Base-by-base conservation (phyloP, 495 filamentous ascomycete genomes). In the Penicillium subrubescens region DNA sequence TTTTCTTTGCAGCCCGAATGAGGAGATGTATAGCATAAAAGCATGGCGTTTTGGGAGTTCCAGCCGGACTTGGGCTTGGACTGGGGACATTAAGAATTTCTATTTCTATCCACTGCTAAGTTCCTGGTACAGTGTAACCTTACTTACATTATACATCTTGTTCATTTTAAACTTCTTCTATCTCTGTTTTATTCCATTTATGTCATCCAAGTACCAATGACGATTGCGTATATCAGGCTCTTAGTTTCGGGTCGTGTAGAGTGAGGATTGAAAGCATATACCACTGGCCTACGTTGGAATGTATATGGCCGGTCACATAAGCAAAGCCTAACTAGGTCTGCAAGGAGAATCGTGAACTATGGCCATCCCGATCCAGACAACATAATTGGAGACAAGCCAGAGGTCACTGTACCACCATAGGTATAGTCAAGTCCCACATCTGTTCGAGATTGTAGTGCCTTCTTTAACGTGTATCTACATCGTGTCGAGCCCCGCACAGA, bases 1-100 rank as follows among this genome's bases (percentile, higher is more conserved):
- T 57, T 34, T 21, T 25, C 14, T 35, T 35, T 21, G 2, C 15
- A 84, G 82, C 82, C 82, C 21, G 82, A 84, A 70, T 83, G 67
- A 78, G 57, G 61, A 50, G 21, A 48, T 61, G 51, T 59, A 66
- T 64, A 48, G 66, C 63, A 70, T 67, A 71, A 57, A 58, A 58
- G 59, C 57, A 66, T 65, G 71, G 71, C 67, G 71, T 74, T 74
- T 56, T 51, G 63, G 71, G 64, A 52, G 64, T 71, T 64, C 65
- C 53, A 23, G 17, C n/a, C 12, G 53, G 33, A 8, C 5, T 17
- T 56, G 53, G 53, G 21, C n/a, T 11, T 23, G 53, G 53, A 37
- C n/a, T 11, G 34, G 7, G 29, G 31, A 25, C 33, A 60, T 59
- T 46, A 48, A 27, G 25, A 27, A 27, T 27, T 27, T 27, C 25